Conservation (phyloP, 495 filamentous ascomycete genomes). For the Xanthoparmelia taractica region DNA sequence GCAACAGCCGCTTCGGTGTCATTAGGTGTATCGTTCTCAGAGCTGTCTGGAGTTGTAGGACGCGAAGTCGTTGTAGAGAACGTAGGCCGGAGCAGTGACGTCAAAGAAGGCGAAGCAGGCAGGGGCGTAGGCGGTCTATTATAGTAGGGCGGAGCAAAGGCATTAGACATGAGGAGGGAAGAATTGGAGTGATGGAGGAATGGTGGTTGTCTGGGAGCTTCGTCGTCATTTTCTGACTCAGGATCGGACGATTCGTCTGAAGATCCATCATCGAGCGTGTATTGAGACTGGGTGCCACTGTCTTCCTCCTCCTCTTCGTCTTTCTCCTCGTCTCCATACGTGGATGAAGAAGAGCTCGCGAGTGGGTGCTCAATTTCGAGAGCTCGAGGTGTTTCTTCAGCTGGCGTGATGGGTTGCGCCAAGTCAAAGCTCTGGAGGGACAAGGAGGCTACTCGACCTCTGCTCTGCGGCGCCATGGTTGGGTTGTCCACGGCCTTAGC, state of each 20-base stretch:
- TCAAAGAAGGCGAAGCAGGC: constrained; percentile 87
- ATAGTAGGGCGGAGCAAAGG: constrained; percentile 83
- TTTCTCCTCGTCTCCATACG: constrained; percentile 12
- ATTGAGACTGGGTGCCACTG: constrained; percentile 4
- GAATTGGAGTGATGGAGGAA: constrained; percentile 31
- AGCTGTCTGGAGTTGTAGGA: constrained; percentile 84
- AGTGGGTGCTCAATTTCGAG: constrained; percentile 7
- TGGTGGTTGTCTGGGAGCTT: neutral
- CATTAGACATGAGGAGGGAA: constrained; percentile 35
- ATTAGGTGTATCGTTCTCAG: constrained; percentile 67
- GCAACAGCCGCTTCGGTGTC: constrained; percentile 57
- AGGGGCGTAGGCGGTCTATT: constrained; percentile 81
- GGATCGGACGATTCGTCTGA: constrained; percentile 10
- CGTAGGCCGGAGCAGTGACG: constrained; percentile 79
- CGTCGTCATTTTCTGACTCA: constrained; percentile 11
- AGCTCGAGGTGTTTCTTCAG: constrained; percentile 12
- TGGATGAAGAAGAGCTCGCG: constrained; percentile 12
- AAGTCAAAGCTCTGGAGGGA: constrained; percentile 12
- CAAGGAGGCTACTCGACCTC: neutral
- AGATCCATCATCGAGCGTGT: constrained; percentile 4
- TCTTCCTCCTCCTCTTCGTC: constrained; percentile 11
- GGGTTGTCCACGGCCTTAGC: neutral
- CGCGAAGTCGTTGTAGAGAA: constrained; percentile 66
- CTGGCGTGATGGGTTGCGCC: constrained; percentile 2
- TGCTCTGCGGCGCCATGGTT: constrained; percentile 6